phyloP scores from a whole-genome alignment of 2,329 filamentous ascomycete genomes.

The Nemania serpens region DNA sequence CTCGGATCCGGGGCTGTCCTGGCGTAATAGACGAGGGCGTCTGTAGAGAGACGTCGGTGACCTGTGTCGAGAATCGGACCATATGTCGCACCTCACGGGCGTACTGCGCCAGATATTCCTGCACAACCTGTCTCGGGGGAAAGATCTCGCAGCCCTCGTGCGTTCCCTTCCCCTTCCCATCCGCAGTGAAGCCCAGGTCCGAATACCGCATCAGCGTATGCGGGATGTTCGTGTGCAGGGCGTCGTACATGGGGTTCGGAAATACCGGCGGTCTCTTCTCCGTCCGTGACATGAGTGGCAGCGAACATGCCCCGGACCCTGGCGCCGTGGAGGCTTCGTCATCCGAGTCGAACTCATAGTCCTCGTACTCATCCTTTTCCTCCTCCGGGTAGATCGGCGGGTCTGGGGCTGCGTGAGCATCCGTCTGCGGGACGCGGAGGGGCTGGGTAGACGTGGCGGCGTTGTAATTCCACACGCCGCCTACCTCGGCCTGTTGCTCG shows the following conservation, averaged over 20 bases:
- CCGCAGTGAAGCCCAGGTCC: constrained; percentile 66
- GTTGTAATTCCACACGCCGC: constrained; percentile 87
- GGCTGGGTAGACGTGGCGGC: constrained; percentile 46
- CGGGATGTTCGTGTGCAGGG: constrained; percentile 86
- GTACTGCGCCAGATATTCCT: constrained; percentile 75
- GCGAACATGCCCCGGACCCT: constrained; percentile 25
- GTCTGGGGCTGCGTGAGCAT: constrained; percentile 65
- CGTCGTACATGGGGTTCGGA: constrained; percentile 82
- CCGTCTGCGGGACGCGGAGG: constrained; percentile 69
- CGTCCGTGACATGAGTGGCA: constrained; percentile 11
- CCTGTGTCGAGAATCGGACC: constrained; percentile 72
- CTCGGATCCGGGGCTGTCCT: constrained; percentile 29
- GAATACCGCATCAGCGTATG: constrained; percentile 80
- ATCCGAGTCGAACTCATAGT: constrained; percentile 28
- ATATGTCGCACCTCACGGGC: constrained; percentile 68
- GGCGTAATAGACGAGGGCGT: not conserved
- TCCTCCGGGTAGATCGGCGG: constrained; percentile 57
- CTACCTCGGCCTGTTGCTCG: constrained; percentile 77
- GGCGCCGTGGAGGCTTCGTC: constrained; percentile 28
- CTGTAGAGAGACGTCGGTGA: constrained; percentile 55
- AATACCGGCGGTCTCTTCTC: constrained; percentile 60
- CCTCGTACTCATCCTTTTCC: constrained; percentile 17
- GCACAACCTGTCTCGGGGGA: constrained; percentile 71
- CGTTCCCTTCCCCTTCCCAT: constrained; percentile 15
- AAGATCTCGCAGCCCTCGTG: constrained; percentile 65